Evolutionary conservation across 495 filamentous ascomycete species (phyloP).

Genomic region (Aspergillus bertholletiae): DNA sequence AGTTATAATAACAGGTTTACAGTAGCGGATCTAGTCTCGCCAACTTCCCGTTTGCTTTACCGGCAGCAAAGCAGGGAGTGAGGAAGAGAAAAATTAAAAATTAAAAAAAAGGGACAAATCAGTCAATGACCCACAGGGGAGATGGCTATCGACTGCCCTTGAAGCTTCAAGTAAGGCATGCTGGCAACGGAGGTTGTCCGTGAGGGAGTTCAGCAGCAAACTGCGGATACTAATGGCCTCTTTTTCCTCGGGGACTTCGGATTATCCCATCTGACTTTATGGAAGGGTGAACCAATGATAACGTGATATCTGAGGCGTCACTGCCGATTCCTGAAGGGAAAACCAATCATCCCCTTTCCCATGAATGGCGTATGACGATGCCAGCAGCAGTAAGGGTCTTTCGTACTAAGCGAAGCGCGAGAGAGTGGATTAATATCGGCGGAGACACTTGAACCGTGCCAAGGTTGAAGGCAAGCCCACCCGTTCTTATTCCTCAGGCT

Average conservation of each 20-base stretch:
- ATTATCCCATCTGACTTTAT: no score
- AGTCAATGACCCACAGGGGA: slow-evolving; percentile 1
- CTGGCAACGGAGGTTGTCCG: slow-evolving; percentile 8
- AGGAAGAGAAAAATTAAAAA: neutral
- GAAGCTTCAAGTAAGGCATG: slow-evolving; percentile 1
- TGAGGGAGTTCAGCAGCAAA: neutral
- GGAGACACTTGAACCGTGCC: neutral
- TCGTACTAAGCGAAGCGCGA: neutral
- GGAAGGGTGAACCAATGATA: neutral
- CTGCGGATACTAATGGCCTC: neutral
- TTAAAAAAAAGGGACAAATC: neutral
- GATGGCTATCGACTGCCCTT: neutral
- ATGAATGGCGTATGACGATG: neutral
- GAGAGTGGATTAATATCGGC: neutral
- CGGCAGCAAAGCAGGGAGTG: slow-evolving; percentile 4
- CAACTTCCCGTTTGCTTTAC: slow-evolving; percentile 13
- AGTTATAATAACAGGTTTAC: neutral
- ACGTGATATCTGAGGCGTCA: neutral
- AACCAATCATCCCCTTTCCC: neutral
- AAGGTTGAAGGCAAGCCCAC: neutral
- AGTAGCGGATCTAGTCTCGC: neutral
- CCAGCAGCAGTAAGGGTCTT: neutral
- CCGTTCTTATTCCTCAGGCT: neutral
- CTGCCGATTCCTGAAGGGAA: neutral
- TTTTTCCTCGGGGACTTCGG: no score